Percentiles rank a stretch among this genome's conserved stretches.
These are phyloP conservation scores for Fraxinus sp. DNA, from an alignment of 305 asterid species.

Conservation along the genomic window DNA sequence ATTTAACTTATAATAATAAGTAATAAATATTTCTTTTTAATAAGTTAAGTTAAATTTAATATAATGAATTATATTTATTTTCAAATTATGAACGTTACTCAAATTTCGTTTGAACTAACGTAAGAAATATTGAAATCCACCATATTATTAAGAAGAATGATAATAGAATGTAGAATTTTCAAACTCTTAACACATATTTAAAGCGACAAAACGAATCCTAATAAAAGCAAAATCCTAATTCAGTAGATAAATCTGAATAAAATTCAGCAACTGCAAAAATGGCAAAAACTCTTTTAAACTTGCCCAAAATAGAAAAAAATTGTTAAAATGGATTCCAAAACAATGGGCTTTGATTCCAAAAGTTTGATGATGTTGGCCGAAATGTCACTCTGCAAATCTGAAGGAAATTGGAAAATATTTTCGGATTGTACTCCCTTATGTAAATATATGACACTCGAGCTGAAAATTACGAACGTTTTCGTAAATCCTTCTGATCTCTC, in stretches of 20 bases:
- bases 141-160: neutral
- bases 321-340: neutral
- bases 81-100: neutral
- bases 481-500: no score
- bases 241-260: no score
- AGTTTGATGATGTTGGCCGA: no score
- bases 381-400: neutral
- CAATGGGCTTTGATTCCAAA: neutral
- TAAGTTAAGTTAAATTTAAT: neutral
- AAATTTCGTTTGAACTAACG: no score
- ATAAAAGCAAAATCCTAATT: no score
- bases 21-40: neutral
- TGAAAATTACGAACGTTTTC: neutral
- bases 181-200: neutral
- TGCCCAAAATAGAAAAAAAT: neutral
- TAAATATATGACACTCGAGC: no score
- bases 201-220: neutral
- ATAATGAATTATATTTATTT: neutral
- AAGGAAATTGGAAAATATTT: no score
- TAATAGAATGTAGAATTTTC: no score
- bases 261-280: neutral
- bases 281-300: neutral
- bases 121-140: neutral
- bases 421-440: no score
- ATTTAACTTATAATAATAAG: neutral